Evolutionary conservation across 768 basidiomycete species (phyloP).

Genomic region (Ramaria rubella): DNA sequence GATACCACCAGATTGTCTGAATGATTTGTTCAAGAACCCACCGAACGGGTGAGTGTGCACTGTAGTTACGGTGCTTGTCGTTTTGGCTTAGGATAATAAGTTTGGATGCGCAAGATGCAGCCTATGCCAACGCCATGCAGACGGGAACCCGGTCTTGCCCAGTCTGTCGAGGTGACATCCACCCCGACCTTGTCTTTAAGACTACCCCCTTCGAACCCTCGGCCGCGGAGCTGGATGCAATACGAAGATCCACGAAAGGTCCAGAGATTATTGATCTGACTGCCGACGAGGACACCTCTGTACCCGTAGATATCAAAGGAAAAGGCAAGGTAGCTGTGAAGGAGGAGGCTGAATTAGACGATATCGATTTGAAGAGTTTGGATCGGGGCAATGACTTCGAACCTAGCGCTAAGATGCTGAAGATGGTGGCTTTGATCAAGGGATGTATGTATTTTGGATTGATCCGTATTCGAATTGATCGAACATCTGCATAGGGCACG

Average conservation of each 20-base stretch:
- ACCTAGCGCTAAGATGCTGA: constrained; percentile 63
- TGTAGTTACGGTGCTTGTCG: not conserved
- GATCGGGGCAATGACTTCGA: constrained; percentile 50
- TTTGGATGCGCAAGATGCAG: constrained; percentile 2
- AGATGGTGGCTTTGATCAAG: constrained; percentile 48
- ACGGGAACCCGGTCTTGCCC: constrained; percentile 35
- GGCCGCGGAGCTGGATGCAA: constrained; percentile 42
- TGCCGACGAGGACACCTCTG: constrained; percentile 20
- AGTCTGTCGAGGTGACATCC: constrained; percentile 60
- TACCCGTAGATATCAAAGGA: constrained; percentile 18
- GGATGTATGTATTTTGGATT: constrained; percentile 29
- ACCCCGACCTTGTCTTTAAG: constrained; percentile 50
- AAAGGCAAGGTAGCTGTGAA: constrained; percentile 11
- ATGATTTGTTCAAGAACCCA: constrained; percentile 10
- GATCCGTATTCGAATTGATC: not conserved
- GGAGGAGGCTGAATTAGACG: constrained; percentile 35
- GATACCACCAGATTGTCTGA: constrained; percentile 13
- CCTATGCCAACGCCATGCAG: not conserved
- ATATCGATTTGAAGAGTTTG: constrained; percentile 43
- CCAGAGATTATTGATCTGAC: constrained; percentile 16
- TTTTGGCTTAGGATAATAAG: not conserved
- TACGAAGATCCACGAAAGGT: not conserved
- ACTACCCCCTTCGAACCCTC: constrained; percentile 64
- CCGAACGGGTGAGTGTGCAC: constrained; percentile 1
- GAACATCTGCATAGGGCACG: constrained; percentile 14